Evolutionary conservation across 2,329 filamentous ascomycete genomes (phyloP).

Genomic region (Diaporthe sp.): DNA sequence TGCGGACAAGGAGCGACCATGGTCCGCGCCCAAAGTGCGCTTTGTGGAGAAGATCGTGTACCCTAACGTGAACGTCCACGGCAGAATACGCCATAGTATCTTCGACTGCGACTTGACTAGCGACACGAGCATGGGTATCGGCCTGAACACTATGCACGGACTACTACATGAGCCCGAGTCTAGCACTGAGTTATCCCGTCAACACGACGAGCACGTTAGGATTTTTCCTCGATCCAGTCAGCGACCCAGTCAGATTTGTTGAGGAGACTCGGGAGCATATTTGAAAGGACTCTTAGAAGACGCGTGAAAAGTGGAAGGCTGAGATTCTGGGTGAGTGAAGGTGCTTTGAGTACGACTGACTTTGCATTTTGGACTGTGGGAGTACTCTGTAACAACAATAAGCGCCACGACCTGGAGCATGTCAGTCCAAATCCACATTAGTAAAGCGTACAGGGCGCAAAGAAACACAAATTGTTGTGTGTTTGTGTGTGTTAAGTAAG

Average conservation of each 20-base stretch:
- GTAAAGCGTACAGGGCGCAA: too few relatives aligned
- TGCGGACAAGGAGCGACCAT: slow-evolving; percentile 82
- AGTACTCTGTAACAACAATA: too few relatives aligned
- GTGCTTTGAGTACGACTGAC: not conserved
- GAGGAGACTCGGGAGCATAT: not conserved
- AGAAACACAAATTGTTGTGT: too few relatives aligned
- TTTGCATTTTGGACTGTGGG: not conserved
- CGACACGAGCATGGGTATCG: slow-evolving; percentile 41
- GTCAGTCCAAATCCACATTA: too few relatives aligned
- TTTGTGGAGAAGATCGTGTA: slow-evolving; percentile 86
- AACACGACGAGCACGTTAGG: slow-evolving; percentile 18
- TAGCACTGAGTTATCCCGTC: slow-evolving; percentile 40
- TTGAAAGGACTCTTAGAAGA: slow-evolving; percentile 18
- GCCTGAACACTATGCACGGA: slow-evolving; percentile 40
- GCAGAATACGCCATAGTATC: slow-evolving; percentile 73
- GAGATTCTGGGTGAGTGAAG: not conserved
- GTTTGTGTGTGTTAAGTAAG: too few relatives aligned
- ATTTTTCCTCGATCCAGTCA: not conserved
- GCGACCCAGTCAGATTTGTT: slow-evolving; percentile 3
- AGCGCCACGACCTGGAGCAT: too few relatives aligned
- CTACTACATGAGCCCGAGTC: slow-evolving; percentile 40
- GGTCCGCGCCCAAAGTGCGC: slow-evolving; percentile 82
- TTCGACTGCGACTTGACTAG: slow-evolving; percentile 42
- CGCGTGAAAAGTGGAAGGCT: slow-evolving; percentile 17
- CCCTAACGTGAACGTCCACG: slow-evolving; percentile 82